phyloP scores from a whole-genome alignment of 2,329 filamentous ascomycete genomes.

The Xylariaceae sp. region DNA sequence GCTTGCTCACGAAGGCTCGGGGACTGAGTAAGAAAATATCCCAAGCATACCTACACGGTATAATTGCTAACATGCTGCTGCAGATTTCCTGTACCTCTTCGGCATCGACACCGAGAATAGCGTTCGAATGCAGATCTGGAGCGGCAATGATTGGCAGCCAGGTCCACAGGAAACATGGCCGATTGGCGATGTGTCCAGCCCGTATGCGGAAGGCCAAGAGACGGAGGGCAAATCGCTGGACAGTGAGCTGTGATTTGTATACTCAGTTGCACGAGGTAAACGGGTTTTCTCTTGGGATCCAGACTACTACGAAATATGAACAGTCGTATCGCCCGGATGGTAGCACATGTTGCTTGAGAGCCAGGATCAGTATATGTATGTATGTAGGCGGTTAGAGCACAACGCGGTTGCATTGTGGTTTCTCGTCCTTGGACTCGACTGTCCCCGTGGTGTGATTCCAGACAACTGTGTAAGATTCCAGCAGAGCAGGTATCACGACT shows the following conservation, averaged over 20 bases:
- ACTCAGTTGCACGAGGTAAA: neutral
- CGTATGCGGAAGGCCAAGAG: slow-evolving; percentile 1
- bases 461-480: too few species aligned
- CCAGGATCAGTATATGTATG: too few species aligned
- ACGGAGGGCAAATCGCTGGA: neutral
- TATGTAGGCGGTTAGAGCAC: too few species aligned
- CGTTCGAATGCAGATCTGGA: slow-evolving; percentile 21
- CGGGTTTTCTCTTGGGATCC: neutral
- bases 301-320: neutral
- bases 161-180: slow-evolving; percentile 16
- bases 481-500: too few species aligned
- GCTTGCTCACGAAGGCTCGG: slow-evolving; percentile 8
- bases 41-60: neutral
- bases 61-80: neutral
- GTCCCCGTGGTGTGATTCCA: too few species aligned
- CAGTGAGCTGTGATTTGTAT: neutral
- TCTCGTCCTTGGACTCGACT: too few species aligned
- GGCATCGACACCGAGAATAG: slow-evolving; percentile 11
- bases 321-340: neutral
- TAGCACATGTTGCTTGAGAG: too few species aligned
- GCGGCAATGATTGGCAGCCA: slow-evolving; percentile 21
- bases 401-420: too few species aligned
- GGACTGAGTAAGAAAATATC: slow-evolving; percentile 13
- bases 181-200: slow-evolving; percentile 15
- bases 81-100: slow-evolving; percentile 21